Evolutionary conservation across 257 asterid genomes (phyloP), one percentile per base, ranked within the genome.

Genomic region (Nyctanthes arbortristis): DNA sequence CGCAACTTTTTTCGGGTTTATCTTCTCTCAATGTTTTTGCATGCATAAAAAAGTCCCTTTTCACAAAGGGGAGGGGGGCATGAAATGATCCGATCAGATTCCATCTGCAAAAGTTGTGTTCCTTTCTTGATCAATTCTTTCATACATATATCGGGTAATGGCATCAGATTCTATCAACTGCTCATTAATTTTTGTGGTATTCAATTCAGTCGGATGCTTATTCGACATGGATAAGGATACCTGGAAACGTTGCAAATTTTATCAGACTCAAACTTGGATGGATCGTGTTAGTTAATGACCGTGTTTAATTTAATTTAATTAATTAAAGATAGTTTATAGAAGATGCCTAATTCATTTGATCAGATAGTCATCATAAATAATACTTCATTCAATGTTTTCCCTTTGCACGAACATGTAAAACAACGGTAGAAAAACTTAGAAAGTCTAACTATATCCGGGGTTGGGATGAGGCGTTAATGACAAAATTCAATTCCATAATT

Each of bases 121-220:
- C 59, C 28, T 52, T 52, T 52, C 10, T 52, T 52, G 16, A 52
- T 52, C 31, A 7, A 52, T 52, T 52, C 31, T 2, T 7, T 52
- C 16, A 22, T 20, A 52, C 24, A 52, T 20, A 52, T 52, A 10
- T 52, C 14, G 7, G 16, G 16, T n/a, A n/a, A 16, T 52, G n/a
- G 59, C 10, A 52, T 52, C 29, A 52, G 59, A 52, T 52, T 52
- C 59, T 8, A 52, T 52, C 59, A 24, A 52, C 59, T 52, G 59
- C 8, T 22, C 0, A 10, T 16, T n/a, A 43, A 24, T 16, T 43
- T 43, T 43, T 16, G 54, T 43, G 24, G 22, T 5, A 43, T n/a
- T 43, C 54, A 43, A 16, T 43, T 4, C 18, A 43, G 5, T 43
- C 22, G 24, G 24, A 43, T 43, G n/a, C 16, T 20, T 49, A 20